phyloP scores from a whole-genome alignment of 805 yeast species.

The Schwanniomyces polymorphus region DNA sequence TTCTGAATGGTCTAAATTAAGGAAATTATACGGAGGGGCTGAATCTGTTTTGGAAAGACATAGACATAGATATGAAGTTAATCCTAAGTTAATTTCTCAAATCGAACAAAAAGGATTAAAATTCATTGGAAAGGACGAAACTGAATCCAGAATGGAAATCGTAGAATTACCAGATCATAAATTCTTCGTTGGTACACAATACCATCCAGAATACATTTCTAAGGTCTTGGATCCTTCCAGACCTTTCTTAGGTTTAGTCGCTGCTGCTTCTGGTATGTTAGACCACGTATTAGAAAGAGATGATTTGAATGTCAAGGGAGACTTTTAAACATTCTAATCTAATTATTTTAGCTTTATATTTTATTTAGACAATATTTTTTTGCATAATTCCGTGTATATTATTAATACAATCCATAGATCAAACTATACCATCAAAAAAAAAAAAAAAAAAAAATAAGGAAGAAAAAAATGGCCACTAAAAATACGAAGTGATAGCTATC shows the following conservation, averaged over 20 bases:
- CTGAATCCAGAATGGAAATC: slow-evolving; percentile 90
- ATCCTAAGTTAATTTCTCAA: slow-evolving; percentile 71
- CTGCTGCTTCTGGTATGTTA: slow-evolving; percentile 86
- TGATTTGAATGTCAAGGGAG: slow-evolving; percentile 45
- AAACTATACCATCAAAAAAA: background rate
- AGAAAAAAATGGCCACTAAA: too few species aligned
- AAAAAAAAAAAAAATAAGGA: too few species aligned
- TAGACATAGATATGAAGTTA: slow-evolving; percentile 97
- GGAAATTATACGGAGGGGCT: slow-evolving; percentile 74
- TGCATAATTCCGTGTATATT: slow-evolving; percentile 1
- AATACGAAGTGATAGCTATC: too few species aligned
- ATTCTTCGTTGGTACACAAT: slow-evolving; percentile 92
- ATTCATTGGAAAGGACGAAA: slow-evolving; percentile 93
- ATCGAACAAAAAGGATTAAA: slow-evolving; percentile 79
- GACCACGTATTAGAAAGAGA: slow-evolving; percentile 56
- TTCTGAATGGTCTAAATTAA: slow-evolving; percentile 67
- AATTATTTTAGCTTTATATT: background rate
- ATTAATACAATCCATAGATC: background rate
- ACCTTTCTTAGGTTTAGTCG: slow-evolving; percentile 94
- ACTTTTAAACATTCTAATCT: slow-evolving; percentile 25
- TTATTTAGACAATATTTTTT: slow-evolving; percentile 2
- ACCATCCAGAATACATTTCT: slow-evolving; percentile 97
- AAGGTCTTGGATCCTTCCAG: slow-evolving; percentile 95
- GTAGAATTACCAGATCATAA: slow-evolving; percentile 85
- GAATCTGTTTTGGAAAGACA: slow-evolving; percentile 85